Base-by-base conservation (phyloP, 257 asterid genomes). In the Fraxinus americana region DNA sequence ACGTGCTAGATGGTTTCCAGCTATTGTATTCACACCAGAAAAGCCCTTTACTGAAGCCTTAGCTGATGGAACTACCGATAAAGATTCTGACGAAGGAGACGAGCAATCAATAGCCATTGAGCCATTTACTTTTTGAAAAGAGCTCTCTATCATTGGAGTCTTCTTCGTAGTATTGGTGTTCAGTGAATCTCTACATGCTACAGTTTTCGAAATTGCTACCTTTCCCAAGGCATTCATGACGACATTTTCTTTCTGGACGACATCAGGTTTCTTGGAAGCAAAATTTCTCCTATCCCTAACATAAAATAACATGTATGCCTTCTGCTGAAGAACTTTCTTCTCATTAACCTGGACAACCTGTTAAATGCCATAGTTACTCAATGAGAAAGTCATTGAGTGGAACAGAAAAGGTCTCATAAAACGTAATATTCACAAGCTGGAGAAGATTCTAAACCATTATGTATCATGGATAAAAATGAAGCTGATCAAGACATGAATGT, bases 241-340 rank as follows among this genome's bases (percentile, higher is more conserved):
- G 75, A 70, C 73, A 67, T 80, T 87, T 52, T 87, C 93, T 81
- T 88, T 89, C 78, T 80, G 90, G 45, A 75, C 27, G 38, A 75
- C 80, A 75, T 75, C 86, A 11, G 87, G 79, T 82, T 87, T 96
- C 84, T 87, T 91, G 17, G 87, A 57, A 45, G 32, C 36, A 45
- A 72, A 39, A 17, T 75, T 83, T 75, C 79, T 88, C 83, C 88
- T 83, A 81, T 96, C 97, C 41, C 95, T 89, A 70, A 96, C 97
- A 82, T 96, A 96, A 82, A 96, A 96, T 82, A 96, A 81, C 97
- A 96, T 96, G 79, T 96, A 96, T 34, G 99, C 99, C 87, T 96
- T 91, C 86, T 96, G 99, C 77, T 88, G 92, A 81, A 96, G 86
- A 82, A 93, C 99, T 81, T 77, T 87, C 80, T 77, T 89, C 88